Base-by-base conservation (phyloP, 805 yeast species). In the Candida peoriensis region DNA sequence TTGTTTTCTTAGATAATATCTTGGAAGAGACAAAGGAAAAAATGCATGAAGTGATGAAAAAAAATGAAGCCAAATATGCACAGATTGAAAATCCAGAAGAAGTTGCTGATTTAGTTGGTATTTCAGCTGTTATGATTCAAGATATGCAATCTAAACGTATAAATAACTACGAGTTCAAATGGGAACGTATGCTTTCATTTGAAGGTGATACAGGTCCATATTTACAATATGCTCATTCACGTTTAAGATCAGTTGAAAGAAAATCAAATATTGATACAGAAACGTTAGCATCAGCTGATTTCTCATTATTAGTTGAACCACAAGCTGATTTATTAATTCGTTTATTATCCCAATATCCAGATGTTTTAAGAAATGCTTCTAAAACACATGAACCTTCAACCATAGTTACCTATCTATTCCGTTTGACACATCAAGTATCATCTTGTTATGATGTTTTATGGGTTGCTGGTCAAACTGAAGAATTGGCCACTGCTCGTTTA, bases 151-250 rank as follows among this genome's bases (percentile, higher is more conserved):
- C 95, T 42, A 93, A 93, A 70, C 82, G 99, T 64, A 76, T 90
- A 63, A 88, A 90, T 70, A 90, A 93, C 68, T 93, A 93, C 68
- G 86, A 81, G 54, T 93, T 93, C 67, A 85, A 87, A 63, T 93
- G 98, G 98, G 87, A 85, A 53, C 83, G 98, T 70, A 93, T 93
- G 97, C 74, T 84, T 29, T 87, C 97, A 4, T 89, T 93, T 48
- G 98, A 93, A 70, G 98, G 98, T 64, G 98, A 93, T 64, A 93
- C 98, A 38, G 98, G 98, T 59, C 97, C 98, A 41, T 93, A 93
- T 66, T 74, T 93, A 60, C 98, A 93, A 65, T 93, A 93, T 57
- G 97, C 98, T 28, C 98, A 93, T 66, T 88, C 97, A 15, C 85
- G 98, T 64, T 77, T 93, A 58, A 77, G 94, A 65, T 88, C 97